Percentiles rank a stretch among this genome's conserved stretches.
These are phyloP conservation scores for Cicer cuneatum DNA, from an alignment of 306 rosid genomes.

Conservation along the genomic window DNA sequence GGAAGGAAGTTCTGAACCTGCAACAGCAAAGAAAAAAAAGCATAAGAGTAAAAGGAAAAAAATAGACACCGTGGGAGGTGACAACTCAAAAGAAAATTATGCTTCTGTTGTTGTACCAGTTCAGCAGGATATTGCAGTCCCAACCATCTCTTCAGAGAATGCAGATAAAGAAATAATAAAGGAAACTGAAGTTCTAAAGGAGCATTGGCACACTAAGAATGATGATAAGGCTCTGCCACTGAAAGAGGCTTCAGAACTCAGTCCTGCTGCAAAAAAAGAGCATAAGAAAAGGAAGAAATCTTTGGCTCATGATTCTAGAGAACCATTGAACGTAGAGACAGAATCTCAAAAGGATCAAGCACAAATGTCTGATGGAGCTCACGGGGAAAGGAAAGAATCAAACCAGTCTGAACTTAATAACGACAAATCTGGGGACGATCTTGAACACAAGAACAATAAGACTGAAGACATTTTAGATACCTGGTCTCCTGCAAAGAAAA, in stretches of 20 bases:
- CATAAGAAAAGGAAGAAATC: constrained; percentile 43
- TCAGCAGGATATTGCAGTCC: constrained; percentile 40
- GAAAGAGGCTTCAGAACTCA: constrained; percentile 50
- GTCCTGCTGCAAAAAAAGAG: constrained; percentile 47
- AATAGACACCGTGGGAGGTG: neutral
- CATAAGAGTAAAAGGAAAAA: constrained; percentile 38
- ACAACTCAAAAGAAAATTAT: constrained; percentile 32
- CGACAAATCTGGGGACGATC: constrained; percentile 31
- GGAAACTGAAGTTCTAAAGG: constrained; percentile 50
- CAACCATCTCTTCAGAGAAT: constrained; percentile 38
- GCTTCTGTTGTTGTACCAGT: constrained; percentile 41
- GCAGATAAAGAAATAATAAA: constrained; percentile 45
- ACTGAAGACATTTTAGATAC: constrained; percentile 39
- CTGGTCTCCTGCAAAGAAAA: constrained; percentile 44
- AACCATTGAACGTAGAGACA: constrained; percentile 43
- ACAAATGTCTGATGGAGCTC: constrained; percentile 36
- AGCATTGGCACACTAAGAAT: constrained; percentile 37
- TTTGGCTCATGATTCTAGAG: constrained; percentile 43
- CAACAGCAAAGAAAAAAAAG: constrained; percentile 40
- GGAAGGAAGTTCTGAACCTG: constrained; percentile 38
- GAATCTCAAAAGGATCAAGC: constrained; percentile 40
- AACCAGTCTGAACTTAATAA: constrained; percentile 30
- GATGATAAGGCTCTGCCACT: constrained; percentile 39
- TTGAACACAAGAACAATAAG: constrained; percentile 27
- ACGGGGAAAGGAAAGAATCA: constrained; percentile 33